phyloP scores from a whole-genome alignment of 768 basidiomycete genomes.

The Gloeostereum incarnatum region DNA sequence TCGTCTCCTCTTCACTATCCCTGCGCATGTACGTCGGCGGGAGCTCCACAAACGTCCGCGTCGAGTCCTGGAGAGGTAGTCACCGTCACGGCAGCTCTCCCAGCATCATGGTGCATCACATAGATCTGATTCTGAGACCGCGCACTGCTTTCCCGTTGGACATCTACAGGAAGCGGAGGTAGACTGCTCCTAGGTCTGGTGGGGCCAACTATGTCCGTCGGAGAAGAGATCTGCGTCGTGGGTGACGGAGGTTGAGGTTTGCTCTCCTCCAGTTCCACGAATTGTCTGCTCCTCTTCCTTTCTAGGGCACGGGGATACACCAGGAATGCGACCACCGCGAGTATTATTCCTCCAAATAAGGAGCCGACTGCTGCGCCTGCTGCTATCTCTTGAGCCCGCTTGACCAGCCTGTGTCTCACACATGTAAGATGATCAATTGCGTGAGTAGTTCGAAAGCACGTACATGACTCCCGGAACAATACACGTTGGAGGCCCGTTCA shows the following conservation, averaged over 20 bases:
- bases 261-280: too few relatives aligned
- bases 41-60: conserved; percentile 30
- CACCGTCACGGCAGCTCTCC: conserved; percentile 28
- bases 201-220: not conserved
- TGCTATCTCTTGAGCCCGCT: conserved; percentile 10
- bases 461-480: conserved; percentile 28
- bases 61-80: conserved; percentile 22
- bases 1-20: too few relatives aligned
- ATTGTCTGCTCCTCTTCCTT: not conserved
- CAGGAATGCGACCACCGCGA: conserved; percentile 9
- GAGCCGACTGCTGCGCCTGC: conserved; percentile 13
- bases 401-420: conserved; percentile 7
- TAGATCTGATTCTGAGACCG: conserved; percentile 16
- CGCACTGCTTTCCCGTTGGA: not conserved
- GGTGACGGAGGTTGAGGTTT: too few relatives aligned
- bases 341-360: conserved; percentile 9
- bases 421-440: not conserved
- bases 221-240: too few relatives aligned
- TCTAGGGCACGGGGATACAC: not conserved
- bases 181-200: not conserved
- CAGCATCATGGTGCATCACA: conserved; percentile 32
- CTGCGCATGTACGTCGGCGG: conserved; percentile 32
- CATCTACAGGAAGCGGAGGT: not conserved
- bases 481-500: conserved; percentile 28
- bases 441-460: conserved; percentile 2